phyloP scores from a whole-genome alignment of 1,139 yeast species.

The Yamadazyma friedrichii region DNA sequence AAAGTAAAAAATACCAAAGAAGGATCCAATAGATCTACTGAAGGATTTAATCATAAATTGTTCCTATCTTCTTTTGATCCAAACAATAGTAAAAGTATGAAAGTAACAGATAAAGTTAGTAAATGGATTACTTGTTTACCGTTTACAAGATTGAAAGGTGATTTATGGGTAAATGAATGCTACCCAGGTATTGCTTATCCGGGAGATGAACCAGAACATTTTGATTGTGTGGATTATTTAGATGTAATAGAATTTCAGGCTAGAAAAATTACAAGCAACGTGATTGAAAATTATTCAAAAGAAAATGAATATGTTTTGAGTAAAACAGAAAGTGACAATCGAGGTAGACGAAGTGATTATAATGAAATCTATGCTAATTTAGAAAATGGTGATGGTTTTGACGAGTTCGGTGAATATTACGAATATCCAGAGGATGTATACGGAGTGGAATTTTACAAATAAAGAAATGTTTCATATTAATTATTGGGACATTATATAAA shows the following conservation, averaged over 20 bases:
- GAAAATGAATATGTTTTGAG: slow-evolving; percentile 34
- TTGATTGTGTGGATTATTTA: slow-evolving; percentile 19
- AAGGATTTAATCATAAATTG: too few relatives aligned
- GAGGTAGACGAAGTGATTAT: neutral
- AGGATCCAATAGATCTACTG: too few relatives aligned
- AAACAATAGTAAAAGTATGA: slow-evolving; percentile 56
- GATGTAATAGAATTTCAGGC: slow-evolving; percentile 56
- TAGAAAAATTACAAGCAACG: slow-evolving; percentile 45
- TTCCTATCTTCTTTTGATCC: slow-evolving; percentile 47
- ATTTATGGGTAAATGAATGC: slow-evolving; percentile 26
- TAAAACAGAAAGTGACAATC: too few relatives aligned
- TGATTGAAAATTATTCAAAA: slow-evolving; percentile 37
- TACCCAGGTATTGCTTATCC: slow-evolving; percentile 41
- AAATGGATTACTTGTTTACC: slow-evolving; percentile 63
- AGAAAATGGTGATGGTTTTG: neutral
- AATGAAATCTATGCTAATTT: neutral
- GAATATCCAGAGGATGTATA: neutral
- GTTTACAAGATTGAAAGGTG: slow-evolving; percentile 16
- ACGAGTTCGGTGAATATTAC: neutral
- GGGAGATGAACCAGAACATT: slow-evolving; percentile 20
- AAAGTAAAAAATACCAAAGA: too few relatives aligned
- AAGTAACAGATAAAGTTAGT: slow-evolving; percentile 57
- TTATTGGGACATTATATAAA: slow-evolving; percentile 18
- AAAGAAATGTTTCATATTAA: neutral
- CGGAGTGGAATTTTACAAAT: too few relatives aligned